Conservation (phyloP, 2,329 filamentous ascomycete species). For the Penicillium sp. region DNA sequence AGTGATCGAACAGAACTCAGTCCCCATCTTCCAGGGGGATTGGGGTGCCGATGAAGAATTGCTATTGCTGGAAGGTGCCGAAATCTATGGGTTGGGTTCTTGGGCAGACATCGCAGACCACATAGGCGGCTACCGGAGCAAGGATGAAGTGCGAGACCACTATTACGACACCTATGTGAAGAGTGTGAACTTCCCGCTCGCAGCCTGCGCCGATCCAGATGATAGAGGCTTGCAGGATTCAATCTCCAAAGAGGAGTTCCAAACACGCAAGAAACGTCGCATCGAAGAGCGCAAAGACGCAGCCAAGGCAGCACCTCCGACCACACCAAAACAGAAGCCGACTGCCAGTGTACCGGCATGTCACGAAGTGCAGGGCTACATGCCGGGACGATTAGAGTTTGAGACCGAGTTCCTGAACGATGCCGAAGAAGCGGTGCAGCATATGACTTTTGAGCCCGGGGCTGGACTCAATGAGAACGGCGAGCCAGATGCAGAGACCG, state of each 20-base stretch:
- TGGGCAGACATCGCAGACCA: slow-evolving; percentile 99
- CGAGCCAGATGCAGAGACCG: slow-evolving; percentile 90
- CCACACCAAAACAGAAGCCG: slow-evolving; percentile 90
- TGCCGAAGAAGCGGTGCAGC: slow-evolving; percentile 94
- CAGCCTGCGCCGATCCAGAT: slow-evolving; percentile 76
- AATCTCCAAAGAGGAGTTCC: slow-evolving; percentile 88
- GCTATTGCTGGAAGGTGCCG: slow-evolving; percentile 86
- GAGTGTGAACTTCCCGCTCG: slow-evolving; percentile 79
- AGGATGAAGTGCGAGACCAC: slow-evolving; percentile 93
- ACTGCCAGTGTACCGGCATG: slow-evolving; percentile 93
- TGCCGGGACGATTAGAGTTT: slow-evolving; percentile 95
- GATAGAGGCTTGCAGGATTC: slow-evolving; percentile 75
- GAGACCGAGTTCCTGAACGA: slow-evolving; percentile 98
- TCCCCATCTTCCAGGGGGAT: slow-evolving; percentile 89
- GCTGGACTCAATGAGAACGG: slow-evolving; percentile 88
- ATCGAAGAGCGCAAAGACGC: slow-evolving; percentile 90
- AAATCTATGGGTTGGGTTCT: slow-evolving; percentile 92
- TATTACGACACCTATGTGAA: slow-evolving; percentile 86
- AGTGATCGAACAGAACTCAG: slow-evolving; percentile 97
- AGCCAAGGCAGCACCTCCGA: slow-evolving; percentile 75
- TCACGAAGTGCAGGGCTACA: slow-evolving; percentile 97
- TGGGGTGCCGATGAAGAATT: slow-evolving; percentile 98
- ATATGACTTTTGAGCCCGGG: slow-evolving; percentile 97
- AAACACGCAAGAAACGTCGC: slow-evolving; percentile 83
- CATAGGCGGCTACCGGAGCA: slow-evolving; percentile 89